Conservation (phyloP, 1,284 basidiomycete genomes). For the Violaceomyces palustris region DNA sequence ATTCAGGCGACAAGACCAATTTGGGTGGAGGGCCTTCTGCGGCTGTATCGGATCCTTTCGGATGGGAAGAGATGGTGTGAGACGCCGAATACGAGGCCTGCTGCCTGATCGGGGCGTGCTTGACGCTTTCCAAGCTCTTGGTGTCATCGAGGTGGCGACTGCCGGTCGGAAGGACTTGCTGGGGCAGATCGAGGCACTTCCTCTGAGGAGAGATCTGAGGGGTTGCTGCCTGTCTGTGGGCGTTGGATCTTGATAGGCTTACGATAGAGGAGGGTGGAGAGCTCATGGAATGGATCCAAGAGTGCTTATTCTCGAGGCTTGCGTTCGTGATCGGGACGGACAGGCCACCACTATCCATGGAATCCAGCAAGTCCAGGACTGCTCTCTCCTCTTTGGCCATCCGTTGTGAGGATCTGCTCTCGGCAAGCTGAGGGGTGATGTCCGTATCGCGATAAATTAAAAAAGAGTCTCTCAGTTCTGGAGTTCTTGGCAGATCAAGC, state of each 20-base stretch:
- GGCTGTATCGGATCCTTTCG: too few species aligned
- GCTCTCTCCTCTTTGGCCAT: slow-evolving; percentile 22
- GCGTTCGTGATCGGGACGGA: too few species aligned
- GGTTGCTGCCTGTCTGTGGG: background rate
- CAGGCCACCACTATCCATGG: too few species aligned
- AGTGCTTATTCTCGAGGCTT: slow-evolving; percentile 5
- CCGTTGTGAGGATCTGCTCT: slow-evolving; percentile 8
- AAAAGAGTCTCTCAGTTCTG: background rate
- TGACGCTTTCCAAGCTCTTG: too few species aligned
- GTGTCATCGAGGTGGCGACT: too few species aligned
- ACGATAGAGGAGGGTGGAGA: background rate
- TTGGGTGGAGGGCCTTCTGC: too few species aligned
- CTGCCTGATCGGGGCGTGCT: too few species aligned
- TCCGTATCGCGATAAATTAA: background rate
- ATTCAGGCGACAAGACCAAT: too few species aligned
- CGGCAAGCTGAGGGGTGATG: slow-evolving; percentile 4
- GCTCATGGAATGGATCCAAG: slow-evolving; percentile 1
- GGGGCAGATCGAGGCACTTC: slow-evolving; percentile 3
- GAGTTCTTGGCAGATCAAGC: background rate
- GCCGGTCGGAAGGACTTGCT: slow-evolving; percentile 6
- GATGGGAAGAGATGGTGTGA: too few species aligned
- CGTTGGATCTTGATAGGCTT: background rate
- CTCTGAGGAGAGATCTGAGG: background rate
- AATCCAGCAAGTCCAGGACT: slow-evolving; percentile 38
- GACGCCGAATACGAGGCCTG: too few species aligned